These are phyloP conservation scores for Chara braunii DNA, from an alignment of 139 green algal species.

Conservation along the genomic window DNA sequence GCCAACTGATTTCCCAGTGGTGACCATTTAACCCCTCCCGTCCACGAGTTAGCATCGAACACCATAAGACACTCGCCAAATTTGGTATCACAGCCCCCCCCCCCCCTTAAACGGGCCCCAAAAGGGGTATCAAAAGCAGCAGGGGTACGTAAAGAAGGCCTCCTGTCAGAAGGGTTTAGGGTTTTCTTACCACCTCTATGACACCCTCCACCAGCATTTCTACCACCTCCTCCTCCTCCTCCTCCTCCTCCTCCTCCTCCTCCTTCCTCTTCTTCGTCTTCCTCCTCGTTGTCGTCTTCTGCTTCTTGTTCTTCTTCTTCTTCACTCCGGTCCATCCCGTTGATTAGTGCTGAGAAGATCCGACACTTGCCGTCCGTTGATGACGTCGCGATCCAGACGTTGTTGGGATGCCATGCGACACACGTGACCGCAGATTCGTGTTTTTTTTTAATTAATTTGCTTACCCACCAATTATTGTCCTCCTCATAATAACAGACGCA, in stretches of 20 bases:
- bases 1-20: conserved; percentile 13
- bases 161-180: background rate
- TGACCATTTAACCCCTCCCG: conserved; percentile 23
- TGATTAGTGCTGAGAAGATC: conserved; percentile 28
- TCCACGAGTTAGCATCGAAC: conserved; percentile 22
- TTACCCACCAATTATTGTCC: conserved; percentile 49
- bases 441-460: conserved; percentile 46
- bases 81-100: no score
- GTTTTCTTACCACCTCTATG: background rate
- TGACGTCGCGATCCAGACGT: conserved; percentile 39
- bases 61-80: conserved; percentile 24
- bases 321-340: conserved; percentile 37
- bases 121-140: background rate
- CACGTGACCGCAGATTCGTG: conserved; percentile 38
- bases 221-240: no score
- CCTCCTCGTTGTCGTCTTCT: no score
- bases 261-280: no score
- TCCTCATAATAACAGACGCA: conserved; percentile 46
- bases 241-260: no score
- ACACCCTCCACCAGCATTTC: background rate
- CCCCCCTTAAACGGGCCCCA: no score
- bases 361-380: conserved; percentile 43
- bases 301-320: no score
- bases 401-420: conserved; percentile 48
- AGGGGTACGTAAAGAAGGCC: background rate